Evolutionary conservation across 371 early-diverging fungal species (phyloP), one percentile per base, ranked within the genome.

Genomic region (Parasitella parasitica): DNA sequence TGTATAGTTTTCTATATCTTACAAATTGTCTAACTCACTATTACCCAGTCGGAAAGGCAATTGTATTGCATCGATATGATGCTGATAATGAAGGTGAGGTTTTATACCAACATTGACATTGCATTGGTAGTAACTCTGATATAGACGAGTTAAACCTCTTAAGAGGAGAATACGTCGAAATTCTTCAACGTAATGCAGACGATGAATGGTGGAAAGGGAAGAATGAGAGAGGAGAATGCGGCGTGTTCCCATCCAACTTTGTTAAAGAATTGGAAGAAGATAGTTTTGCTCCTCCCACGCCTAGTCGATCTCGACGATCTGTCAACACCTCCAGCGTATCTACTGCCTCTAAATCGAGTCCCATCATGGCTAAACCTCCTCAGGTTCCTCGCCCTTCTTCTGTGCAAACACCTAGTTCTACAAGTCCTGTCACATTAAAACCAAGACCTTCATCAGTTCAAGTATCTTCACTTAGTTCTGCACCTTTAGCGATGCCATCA

Each of bases 171-270:
- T 77, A 78, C 34, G 67, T 87, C 11, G 72, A 75, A 2, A 78
- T 87, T 27, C 66, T 79, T 12, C 83, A 84, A 48, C 75, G 78
- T 53, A 59, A 78, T 59, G 77, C 69, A 6, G 87, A 87, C 49
- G 85, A 84, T 35, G 87, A 84, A 13, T 87, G 87, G 87, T 87
- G 85, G 86, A 72, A 67, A 43, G 87, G 87, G 27, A 74, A 56
- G 51, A 82, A 84, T 22, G 86, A 87, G 32, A 73, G 79, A 37
- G 87, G 87, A n/a, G 70, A 78, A 13, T 55, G 49, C 1, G 87
- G 87, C 24, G 75, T 84, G 20, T 87, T 87, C 49, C 87, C 87
- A 11, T 73, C 76, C 43, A 81, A 82, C 52, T 85, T 81, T 74
- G 85, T 87, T 6, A 77, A 84, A 64, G 83, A 81, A 60, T 69